Base-by-base conservation (phyloP, 768 basidiomycete species). In the Podaxis mareebaensis region DNA sequence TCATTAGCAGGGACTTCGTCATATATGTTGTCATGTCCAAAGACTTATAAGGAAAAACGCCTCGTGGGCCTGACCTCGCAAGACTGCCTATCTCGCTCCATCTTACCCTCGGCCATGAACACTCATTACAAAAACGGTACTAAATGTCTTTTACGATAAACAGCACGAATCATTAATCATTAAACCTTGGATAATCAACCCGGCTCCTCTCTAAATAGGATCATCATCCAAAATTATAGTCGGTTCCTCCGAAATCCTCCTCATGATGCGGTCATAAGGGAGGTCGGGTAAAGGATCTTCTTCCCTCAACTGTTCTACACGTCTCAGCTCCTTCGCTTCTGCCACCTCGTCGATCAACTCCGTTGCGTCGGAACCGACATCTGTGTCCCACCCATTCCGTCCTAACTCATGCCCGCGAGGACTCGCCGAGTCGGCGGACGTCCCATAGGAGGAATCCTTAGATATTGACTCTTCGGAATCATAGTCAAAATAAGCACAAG, bases 261-360 rank as follows among this genome's bases (percentile, higher is more conserved):
- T 60, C 59, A 60, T 60, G 20, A 60, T 60, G 20, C 51, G 36
- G 6, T 53, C 59, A 8, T 39, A 60, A 26, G 59, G 59, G 17
- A 60, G 39, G 38, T 60, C 22, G 2, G 59, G 59, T 8, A 60
- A n/a, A 15, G 38, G 20, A 3, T 53, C 49, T 24, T 52, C 38
- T 28, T 22, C n/a, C 44, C 20, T 40, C 24, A 36, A 56, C 10
- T 13, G 20, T 7, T 39, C 15, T 24, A 28, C 22, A 20, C 36
- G n/a, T 36, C 30, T 51, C 58, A 36, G 15, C 59, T 38, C 54
- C 54, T 56, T 39, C 11, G 36, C 13, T 39, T 52, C 49, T 7
- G 20, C 36, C 22, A 20, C 36, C 40, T 60, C 59, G 24, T 60
- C 59, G 13, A 53, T 11, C 33, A 60, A 10, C 24, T 60, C 59